These are phyloP conservation scores for Penicillium sp. DNA, from an alignment of 2,329 filamentous ascomycete genomes.

Conservation along the genomic window DNA sequence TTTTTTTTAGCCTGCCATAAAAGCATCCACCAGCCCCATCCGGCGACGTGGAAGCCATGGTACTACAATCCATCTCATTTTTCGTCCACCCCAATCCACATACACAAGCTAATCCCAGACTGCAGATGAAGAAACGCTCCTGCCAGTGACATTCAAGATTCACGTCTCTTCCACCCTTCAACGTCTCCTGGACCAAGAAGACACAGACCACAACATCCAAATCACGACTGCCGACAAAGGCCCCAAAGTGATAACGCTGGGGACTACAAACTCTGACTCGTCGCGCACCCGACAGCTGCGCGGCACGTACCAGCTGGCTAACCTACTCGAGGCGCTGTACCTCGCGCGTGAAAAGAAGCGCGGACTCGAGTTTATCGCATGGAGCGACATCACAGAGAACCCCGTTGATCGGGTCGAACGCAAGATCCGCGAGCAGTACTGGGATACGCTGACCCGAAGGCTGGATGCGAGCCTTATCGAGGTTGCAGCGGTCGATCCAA, in stretches of 20 bases:
- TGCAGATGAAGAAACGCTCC: too few species aligned
- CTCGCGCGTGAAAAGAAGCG: conserved; percentile 89
- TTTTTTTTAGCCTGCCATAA: too few species aligned
- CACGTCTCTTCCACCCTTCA: conserved; percentile 83
- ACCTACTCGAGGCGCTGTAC: conserved; percentile 91
- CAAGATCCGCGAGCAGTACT: conserved; percentile 88
- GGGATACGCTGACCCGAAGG: conserved; percentile 85
- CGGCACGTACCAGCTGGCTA: conserved; percentile 96
- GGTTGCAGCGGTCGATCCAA: conserved; percentile 84
- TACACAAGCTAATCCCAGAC: too few species aligned
- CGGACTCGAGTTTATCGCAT: conserved; percentile 88
- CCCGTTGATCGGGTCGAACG: conserved; percentile 86
- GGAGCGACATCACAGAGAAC: conserved; percentile 90
- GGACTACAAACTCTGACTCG: conserved; percentile 83
- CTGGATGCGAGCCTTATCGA: conserved; percentile 84
- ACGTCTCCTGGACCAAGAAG: conserved; percentile 80
- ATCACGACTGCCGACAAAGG: conserved; percentile 97
- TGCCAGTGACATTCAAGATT: conserved; percentile 49
- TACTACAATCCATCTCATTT: too few species aligned
- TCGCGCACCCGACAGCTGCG: conserved; percentile 88
- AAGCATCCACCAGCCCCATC: too few species aligned
- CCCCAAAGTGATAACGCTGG: conserved; percentile 85
- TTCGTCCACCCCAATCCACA: too few species aligned
- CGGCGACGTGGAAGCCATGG: too few species aligned
- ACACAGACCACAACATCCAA: conserved; percentile 92